A percentile compares a stretch with the other conserved stretches of the same genome.
These are phyloP conservation scores for Trichosanthes cucumerina DNA, from an alignment of 306 rosid genomes.

Conservation along the genomic window DNA sequence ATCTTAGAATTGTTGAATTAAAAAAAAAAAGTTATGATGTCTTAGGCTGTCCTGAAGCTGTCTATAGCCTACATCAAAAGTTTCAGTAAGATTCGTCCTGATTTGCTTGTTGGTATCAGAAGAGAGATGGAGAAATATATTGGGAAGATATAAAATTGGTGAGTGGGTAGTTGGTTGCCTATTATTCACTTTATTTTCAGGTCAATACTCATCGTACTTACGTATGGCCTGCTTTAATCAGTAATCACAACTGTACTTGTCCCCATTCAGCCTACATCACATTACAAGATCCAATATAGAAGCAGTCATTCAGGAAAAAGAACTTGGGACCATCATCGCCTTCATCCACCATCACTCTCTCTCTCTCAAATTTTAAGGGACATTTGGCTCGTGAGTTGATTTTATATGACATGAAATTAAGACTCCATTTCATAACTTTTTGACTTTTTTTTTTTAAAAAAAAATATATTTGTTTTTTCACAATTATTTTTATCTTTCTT, in stretches of 20 bases:
- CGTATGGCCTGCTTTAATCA: neutral
- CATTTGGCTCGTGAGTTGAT: neutral
- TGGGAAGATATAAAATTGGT: neutral
- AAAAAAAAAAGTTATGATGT: neutral
- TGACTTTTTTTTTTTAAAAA: no score
- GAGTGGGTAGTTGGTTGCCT: neutral
- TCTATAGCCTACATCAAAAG: neutral
- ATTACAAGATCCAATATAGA: slow-evolving; percentile 9
- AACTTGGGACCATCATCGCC: neutral
- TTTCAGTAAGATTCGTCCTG: neutral
- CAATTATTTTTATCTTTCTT: no score
- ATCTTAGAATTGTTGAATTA: no score
- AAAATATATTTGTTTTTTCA: no score
- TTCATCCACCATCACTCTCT: neutral
- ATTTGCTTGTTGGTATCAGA: neutral
- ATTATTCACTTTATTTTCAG: neutral
- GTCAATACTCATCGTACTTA: neutral
- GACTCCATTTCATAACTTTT: no score
- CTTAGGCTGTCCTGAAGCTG: neutral
- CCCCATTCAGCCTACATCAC: slow-evolving; percentile 3
- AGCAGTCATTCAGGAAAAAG: neutral
- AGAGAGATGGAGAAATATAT: neutral
- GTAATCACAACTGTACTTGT: neutral
- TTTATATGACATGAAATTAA: neutral
- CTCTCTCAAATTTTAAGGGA: neutral